Conservation (phyloP, 306 rosid genomes). For the Sphenostylis stenocarpa region DNA sequence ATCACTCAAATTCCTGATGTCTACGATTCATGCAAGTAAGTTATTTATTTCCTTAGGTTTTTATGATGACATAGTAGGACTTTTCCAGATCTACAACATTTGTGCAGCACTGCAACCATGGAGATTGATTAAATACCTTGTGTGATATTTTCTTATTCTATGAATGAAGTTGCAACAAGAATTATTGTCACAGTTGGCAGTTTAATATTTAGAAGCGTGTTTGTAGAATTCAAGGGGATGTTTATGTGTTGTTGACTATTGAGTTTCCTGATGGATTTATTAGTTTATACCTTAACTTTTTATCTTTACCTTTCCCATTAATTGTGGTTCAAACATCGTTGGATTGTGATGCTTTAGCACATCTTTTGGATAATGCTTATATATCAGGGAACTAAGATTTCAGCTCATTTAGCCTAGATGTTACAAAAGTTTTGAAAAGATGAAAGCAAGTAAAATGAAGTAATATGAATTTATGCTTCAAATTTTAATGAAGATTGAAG, state of each 20-base stretch:
- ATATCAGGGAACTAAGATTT: conserved; percentile 7
- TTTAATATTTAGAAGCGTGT: background rate
- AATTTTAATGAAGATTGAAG: background rate
- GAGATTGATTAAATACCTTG: background rate
- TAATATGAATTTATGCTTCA: background rate
- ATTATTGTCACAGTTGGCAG: background rate
- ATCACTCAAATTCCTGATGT: conserved; percentile 95
- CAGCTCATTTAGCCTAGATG: background rate
- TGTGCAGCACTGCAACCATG: background rate
- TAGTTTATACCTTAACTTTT: background rate
- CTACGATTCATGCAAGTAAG: conserved; percentile 99
- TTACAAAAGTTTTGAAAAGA: background rate
- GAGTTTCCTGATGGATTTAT: background rate
- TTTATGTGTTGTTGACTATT: background rate
- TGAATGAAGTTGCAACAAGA: background rate
- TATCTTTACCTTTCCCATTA: no score
- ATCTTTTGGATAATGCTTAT: background rate
- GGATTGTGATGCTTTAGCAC: background rate
- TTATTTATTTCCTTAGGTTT: conserved; percentile 25
- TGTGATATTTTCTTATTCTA: background rate
- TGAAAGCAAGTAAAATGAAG: background rate
- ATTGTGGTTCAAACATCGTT: no score
- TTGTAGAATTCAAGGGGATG: conserved; percentile 4
- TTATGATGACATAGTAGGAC: background rate
- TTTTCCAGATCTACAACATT: background rate